Base-by-base conservation (phyloP, 306 rosid species). In the Trifolium repens region DNA sequence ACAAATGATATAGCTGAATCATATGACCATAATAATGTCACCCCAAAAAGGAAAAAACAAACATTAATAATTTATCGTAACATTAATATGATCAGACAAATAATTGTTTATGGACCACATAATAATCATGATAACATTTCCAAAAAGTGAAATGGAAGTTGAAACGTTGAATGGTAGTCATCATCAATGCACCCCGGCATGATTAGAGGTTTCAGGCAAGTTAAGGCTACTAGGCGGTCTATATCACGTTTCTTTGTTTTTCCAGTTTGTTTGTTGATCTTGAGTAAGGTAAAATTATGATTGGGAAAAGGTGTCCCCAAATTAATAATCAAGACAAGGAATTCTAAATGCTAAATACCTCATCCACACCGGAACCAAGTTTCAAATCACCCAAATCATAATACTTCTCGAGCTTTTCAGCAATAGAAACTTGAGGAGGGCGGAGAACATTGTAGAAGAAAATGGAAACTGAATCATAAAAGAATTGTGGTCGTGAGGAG, bases 401-500 rank as follows among this genome's bases (percentile, higher is more conserved):
- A 85, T 92, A 94, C 76, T 94, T 92, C 86, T 90, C 96, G 44
- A 88, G 96, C 88, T 88, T 92, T 78, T 80, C 84, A 80, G 80
- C 85, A 75, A 84, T 88, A 73, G 97, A 78, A 67, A 85, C 74
- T 63, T 83, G 91, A 12, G 96, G 99, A 72, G 99, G 99, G 73
- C 54, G 89, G 75, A 94, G 96, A 72, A 92, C 93, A 80, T 92
- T 94, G 83, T 84, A 92, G 87, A 94, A 94, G 89, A 94, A 94
- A 87, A 90, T 92, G 75, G 97, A 94, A 82, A 92, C 97, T 49
- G 99, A 92, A 80, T 94, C 99, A 77, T 92, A 92, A 79, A 87
- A 94, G 86, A 89, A 94, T 76, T 94, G 99, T 24, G 99, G 97
- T 65, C 99, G 90, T 66, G 96, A 88, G 40, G 99, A 90, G 82